Base-by-base conservation (phyloP, 805 yeast genomes). In the Brettanomyces sp. region DNA sequence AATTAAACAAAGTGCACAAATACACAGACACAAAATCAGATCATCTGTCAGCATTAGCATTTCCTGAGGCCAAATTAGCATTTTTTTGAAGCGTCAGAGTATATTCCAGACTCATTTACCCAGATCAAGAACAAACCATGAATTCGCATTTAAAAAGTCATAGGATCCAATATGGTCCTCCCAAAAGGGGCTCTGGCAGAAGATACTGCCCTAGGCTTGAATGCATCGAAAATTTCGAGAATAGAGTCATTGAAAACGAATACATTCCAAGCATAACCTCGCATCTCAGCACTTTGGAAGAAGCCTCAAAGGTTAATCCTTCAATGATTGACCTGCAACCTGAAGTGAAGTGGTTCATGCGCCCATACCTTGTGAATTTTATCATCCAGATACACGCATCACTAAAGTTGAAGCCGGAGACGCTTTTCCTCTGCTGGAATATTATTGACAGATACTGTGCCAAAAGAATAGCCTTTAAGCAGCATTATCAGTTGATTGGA, bases 361-460 rank as follows among this genome's bases (percentile, higher is more conserved):
- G 99, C 55, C 77, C 78, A 35, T 79, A 80, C 52, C 70, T 90
- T 43, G 76, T 91, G 38, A 95, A 88, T 56, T 91, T 89, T 57
- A 66, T 89, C 22, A 73, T 86, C 52, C 93, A 89, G 48, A 63
- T 66, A 61, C 70, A 72, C 67, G 77, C 72, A 56, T 85, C 63
- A 53, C 77, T 59, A 64, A 85, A 66, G 64, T 83, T 67, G 67
- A 82, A 63, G 70, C 85, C 65, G 57, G 88, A 55, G 75, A 88
- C 70, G 67, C 80, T 70, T 70, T 86, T 57, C 70, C 79, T 70
- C 68, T 79, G 77, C 69, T 79, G 59, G 80, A 80, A 82, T 55
- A 72, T 90, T 45, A 85, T 91, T 50, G 99, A 91, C 63, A 77
- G 97, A 50, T 91, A 91, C 67, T 85, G 95, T 60, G 84, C 95